Base-by-base conservation (phyloP, 2,329 filamentous ascomycete genomes). In the Talaromyces islandicus region DNA sequence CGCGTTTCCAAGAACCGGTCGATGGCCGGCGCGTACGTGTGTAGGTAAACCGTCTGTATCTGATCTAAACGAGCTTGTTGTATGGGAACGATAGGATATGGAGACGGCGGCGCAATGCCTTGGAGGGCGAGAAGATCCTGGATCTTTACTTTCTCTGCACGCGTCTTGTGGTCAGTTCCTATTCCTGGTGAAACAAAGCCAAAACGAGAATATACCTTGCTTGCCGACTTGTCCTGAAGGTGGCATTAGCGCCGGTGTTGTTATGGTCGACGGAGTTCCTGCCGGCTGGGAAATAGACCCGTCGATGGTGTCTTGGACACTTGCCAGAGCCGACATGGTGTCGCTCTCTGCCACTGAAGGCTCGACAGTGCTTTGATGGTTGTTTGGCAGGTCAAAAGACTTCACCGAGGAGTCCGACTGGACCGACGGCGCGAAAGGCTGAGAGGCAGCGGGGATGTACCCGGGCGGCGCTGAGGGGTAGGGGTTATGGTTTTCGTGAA, bases 1-100 rank as follows among this genome's bases (percentile, higher is more conserved):
- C 81, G 83, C 7, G 91, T 90, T 73, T 97, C 92, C 63, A 95
- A 83, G 63, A 94, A 88, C 55, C 83, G 83, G 73, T 90, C 87
- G 53, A 94, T 83, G 7, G 86, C 88, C 1, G 83, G 83, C 4
- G 87, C 88, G 72, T 94, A 95, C 64, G 91, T 87, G 65, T 88
- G 87, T 66, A 85, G 83, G 74, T 90, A 95, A 17, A 93, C 78
- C 63, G 83, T 83, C 64, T 85, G 86, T 61, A 91, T 85, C 70
- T 91, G 87, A 66, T 87, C 84, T 55, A 90, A 79, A 60, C 74
- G 75, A 7, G 74, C 71, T 29, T 74, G 71, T 6, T 78, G 70
- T 43, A 81, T 70, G 57, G 73, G 76, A 51, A 67, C 82, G 73
- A 71, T 78, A 73, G 68, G 80, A 60, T 83, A 80, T 29, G 83